Conservation (phyloP, 2,329 filamentous ascomycete species). For the Dryadomyces quercus-mongolicae region DNA sequence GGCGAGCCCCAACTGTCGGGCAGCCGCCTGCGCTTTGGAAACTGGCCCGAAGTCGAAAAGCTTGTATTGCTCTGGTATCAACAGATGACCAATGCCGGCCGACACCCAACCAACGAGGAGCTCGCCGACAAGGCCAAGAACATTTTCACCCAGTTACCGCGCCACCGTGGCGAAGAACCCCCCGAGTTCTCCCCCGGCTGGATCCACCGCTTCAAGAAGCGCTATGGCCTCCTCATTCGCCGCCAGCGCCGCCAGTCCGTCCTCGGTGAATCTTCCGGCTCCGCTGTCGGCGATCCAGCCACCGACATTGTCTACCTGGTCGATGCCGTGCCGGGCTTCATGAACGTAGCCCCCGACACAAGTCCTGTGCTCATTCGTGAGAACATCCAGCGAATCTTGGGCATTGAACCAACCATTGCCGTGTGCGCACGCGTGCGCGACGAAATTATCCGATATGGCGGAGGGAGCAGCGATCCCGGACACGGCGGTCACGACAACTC, state of each 20-base stretch:
- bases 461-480: neutral
- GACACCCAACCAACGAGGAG: conserved; percentile 50
- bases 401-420: conserved; percentile 39
- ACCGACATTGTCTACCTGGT: conserved; percentile 48
- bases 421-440: conserved; percentile 46
- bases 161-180: conserved; percentile 46
- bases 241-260: conserved; percentile 38
- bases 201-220: conserved; percentile 54
- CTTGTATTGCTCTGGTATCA: conserved; percentile 44
- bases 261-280: conserved; percentile 20
- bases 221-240: conserved; percentile 45
- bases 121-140: conserved; percentile 49
- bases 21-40: conserved; percentile 48
- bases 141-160: conserved; percentile 45
- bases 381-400: conserved; percentile 40
- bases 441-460: conserved; percentile 35
- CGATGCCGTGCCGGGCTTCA: conserved; percentile 47
- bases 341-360: conserved; percentile 44
- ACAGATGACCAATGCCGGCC: conserved; percentile 36
- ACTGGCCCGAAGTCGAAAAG: conserved; percentile 52
- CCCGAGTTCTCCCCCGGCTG: conserved; percentile 52
- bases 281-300: conserved; percentile 25
- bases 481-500: neutral
- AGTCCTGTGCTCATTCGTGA: conserved; percentile 49
- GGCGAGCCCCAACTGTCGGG: conserved; percentile 50